A percentile compares a stretch with the other conserved stretches of the same genome.
Evolutionary conservation across 1,139 yeast species (phyloP).

Genomic region (Kodamaea suecica): DNA sequence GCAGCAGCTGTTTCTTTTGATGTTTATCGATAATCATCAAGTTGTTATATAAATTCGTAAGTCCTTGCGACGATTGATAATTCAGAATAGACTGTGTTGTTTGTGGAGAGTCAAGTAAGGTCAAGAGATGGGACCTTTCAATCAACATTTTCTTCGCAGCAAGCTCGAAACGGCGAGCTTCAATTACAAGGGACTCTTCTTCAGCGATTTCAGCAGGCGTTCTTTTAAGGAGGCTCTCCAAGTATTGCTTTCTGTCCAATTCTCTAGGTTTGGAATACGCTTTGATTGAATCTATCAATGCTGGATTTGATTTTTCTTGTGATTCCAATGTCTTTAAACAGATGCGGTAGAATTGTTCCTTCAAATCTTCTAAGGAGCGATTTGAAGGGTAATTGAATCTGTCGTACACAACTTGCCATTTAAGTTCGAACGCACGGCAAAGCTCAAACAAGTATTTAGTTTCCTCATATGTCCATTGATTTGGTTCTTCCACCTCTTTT

Average conservation of each 20-base stretch:
- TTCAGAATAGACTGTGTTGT: constrained; percentile 73
- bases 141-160: constrained; percentile 86
- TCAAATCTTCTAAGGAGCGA: constrained; percentile 70
- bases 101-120: constrained; percentile 85
- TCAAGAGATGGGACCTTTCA: constrained; percentile 78
- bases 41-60: constrained; percentile 79
- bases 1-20: constrained; percentile 41
- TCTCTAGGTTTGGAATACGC: constrained; percentile 69
- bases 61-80: constrained; percentile 83
- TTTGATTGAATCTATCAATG: constrained; percentile 46
- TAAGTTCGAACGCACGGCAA: constrained; percentile 70
- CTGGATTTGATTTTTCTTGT: constrained; percentile 47
- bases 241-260: constrained; percentile 72
- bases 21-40: constrained; percentile 74
- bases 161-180: constrained; percentile 87
- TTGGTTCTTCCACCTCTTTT: constrained; percentile 7
- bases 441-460: constrained; percentile 71
- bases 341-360: constrained; percentile 68
- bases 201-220: constrained; percentile 98
- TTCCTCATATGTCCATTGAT: constrained; percentile 72
- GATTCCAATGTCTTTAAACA: constrained; percentile 39
- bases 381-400: constrained; percentile 48
- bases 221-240: constrained; percentile 71
- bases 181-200: constrained; percentile 90
- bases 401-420: constrained; percentile 85